Conservation (phyloP, 306 rosid genomes). For the Begonia fuchsioides region DNA sequence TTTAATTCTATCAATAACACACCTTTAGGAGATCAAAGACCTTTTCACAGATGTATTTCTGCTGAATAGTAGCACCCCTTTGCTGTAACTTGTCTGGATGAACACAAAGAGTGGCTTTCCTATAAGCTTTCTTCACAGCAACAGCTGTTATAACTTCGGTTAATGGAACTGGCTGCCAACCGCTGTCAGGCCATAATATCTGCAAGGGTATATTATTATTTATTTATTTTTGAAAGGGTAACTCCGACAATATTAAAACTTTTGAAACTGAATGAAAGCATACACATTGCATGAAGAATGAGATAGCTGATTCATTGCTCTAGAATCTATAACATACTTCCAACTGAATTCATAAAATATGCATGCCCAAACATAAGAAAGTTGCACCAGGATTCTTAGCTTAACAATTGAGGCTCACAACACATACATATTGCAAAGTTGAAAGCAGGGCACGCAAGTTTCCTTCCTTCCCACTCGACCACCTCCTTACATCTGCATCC, state of each 20-base stretch:
- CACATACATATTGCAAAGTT: conserved; percentile 93
- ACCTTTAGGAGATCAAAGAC: conserved; percentile 96
- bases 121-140: conserved; percentile 86
- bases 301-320: too few species aligned
- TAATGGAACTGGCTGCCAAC: conserved; percentile 87
- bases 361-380: conserved; percentile 1
- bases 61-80: conserved; percentile 80
- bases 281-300: too few species aligned
- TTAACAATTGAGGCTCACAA: conserved; percentile 3
- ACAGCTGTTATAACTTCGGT: conserved; percentile 87
- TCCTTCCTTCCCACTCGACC: conserved; percentile 99
- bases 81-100: conserved; percentile 97
- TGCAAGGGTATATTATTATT: conserved; percentile 13
- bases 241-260: too few species aligned
- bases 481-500: conserved; percentile 91
- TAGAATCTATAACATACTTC: too few species aligned
- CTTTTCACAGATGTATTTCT: conserved; percentile 83
- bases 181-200: conserved; percentile 84
- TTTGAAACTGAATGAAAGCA: too few species aligned
- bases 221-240: too few species aligned
- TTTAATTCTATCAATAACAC: too few species aligned
- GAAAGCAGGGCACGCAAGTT: conserved; percentile 95
- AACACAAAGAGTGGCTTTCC: conserved; percentile 91
- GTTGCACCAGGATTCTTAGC: neutral
- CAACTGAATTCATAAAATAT: too few species aligned